Evolutionary conservation across 768 basidiomycete species (phyloP).

Genomic region (Cystofilobasidium capitatum): DNA sequence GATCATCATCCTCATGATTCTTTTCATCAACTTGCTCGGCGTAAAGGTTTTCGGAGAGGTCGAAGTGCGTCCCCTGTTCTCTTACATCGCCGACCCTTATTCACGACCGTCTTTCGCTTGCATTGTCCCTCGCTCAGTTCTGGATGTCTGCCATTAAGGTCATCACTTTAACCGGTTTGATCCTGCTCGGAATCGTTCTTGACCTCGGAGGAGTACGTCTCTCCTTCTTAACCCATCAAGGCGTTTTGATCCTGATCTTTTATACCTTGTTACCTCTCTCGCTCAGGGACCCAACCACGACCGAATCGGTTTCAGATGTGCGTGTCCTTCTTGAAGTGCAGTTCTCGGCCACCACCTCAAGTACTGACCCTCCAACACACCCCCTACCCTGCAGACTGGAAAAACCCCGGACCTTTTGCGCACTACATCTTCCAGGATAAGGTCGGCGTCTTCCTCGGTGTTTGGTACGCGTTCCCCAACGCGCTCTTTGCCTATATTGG

Average conservation of each 20-base stretch:
- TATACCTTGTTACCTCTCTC: not conserved
- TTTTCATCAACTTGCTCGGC: conserved; percentile 50
- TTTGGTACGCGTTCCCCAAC: conserved; percentile 49
- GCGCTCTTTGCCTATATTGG: conserved; percentile 22
- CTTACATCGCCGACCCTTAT: not conserved
- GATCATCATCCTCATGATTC: conserved; percentile 46
- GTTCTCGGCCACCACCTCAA: no score
- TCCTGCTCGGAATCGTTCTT: conserved; percentile 47
- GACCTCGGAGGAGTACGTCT: conserved; percentile 48
- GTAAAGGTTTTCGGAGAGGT: conserved; percentile 61
- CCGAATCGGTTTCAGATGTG: conserved; percentile 22
- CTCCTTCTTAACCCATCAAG: conserved; percentile 1
- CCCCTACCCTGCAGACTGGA: not conserved
- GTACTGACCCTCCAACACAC: not conserved
- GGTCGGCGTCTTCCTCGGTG: conserved; percentile 66
- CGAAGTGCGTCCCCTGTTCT: not conserved
- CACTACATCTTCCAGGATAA: conserved; percentile 55
- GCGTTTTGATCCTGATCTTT: no score
- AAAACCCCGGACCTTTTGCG: conserved; percentile 72
- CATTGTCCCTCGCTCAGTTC: conserved; percentile 46
- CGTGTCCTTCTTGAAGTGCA: not conserved
- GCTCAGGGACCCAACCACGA: conserved; percentile 6
- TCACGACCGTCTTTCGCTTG: not conserved
- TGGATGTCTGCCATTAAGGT: conserved; percentile 38
- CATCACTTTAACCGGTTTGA: conserved; percentile 30